Conservation (phyloP, 73 alveolate species). For the Stentor roeselii region DNA sequence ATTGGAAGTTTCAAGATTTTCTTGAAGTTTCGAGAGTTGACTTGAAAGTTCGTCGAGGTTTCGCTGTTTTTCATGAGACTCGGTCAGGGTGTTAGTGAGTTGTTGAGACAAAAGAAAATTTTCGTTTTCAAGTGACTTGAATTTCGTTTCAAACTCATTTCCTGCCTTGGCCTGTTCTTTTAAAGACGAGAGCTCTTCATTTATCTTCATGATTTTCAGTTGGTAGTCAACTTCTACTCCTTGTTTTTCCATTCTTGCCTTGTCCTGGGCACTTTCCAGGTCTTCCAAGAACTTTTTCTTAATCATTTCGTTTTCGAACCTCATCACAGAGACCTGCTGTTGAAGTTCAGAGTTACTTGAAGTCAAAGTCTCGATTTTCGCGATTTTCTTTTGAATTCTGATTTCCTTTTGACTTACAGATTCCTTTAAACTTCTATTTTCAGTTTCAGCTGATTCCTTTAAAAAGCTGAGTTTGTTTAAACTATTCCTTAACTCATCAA, state of each 20-base stretch:
- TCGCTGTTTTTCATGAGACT: neutral
- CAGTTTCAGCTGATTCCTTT: slow-evolving; percentile 13
- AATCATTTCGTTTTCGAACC: neutral
- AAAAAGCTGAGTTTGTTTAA: neutral
- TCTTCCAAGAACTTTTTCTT: neutral
- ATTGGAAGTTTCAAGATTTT: neutral
- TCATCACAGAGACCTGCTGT: neutral
- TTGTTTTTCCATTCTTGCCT: neutral
- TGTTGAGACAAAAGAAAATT: neutral
- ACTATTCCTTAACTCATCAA: neutral
- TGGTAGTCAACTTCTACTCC: neutral
- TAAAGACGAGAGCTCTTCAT: no score
- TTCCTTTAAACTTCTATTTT: slow-evolving; percentile 5
- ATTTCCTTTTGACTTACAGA: neutral
- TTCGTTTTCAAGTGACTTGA: neutral
- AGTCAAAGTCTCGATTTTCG: slow-evolving; percentile 2
- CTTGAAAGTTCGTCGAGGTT: neutral
- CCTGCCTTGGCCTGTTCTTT: neutral
- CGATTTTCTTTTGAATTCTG: neutral
- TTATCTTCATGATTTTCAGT: neutral
- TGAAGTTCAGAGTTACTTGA: neutral
- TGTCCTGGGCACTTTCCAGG: neutral
- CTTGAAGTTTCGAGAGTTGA: neutral
- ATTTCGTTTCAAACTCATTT: neutral
- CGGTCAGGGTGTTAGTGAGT: neutral